These are phyloP conservation scores for Penicillium palitans DNA, from an alignment of 2,329 filamentous ascomycete genomes.

Conservation along the genomic window DNA sequence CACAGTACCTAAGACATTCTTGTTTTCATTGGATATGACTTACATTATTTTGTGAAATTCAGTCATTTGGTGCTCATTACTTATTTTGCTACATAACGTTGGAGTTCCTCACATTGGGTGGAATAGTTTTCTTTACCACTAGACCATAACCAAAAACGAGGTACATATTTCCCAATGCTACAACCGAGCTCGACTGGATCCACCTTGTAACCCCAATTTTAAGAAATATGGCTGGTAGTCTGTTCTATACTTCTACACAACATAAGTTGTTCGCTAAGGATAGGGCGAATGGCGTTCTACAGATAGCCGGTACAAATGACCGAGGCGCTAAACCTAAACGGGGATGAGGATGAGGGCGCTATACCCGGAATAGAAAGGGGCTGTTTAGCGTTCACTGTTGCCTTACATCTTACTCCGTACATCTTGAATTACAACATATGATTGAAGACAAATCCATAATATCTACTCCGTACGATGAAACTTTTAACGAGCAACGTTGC, in stretches of 20 bases:
- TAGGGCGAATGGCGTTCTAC: not conserved
- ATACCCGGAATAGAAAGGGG: not conserved
- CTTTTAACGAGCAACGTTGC: not conserved
- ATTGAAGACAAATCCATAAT: not conserved
- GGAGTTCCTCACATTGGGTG: too few relatives aligned
- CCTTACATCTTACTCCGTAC: not conserved
- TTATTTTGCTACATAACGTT: too few relatives aligned
- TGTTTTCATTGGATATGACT: too few relatives aligned
- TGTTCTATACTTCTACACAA: not conserved
- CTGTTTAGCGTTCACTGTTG: not conserved
- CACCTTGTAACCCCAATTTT: not conserved
- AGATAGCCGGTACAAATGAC: not conserved
- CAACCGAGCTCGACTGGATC: not conserved
- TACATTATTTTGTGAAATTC: too few relatives aligned
- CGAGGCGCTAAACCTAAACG: not conserved
- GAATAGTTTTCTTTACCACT: not conserved
- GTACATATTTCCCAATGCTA: not conserved
- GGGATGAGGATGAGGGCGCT: not conserved
- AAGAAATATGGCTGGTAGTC: not conserved
- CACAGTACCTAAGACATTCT: not conserved
- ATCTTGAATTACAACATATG: not conserved
- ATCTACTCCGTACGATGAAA: not conserved
- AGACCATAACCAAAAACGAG: not conserved
- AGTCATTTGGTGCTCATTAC: too few relatives aligned
- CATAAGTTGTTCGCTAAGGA: not conserved